A percentile compares a stretch with the other conserved stretches of the same genome.
Conservation (phyloP, 2,329 filamentous ascomycete species). For the Penicillium occitanis region DNA sequence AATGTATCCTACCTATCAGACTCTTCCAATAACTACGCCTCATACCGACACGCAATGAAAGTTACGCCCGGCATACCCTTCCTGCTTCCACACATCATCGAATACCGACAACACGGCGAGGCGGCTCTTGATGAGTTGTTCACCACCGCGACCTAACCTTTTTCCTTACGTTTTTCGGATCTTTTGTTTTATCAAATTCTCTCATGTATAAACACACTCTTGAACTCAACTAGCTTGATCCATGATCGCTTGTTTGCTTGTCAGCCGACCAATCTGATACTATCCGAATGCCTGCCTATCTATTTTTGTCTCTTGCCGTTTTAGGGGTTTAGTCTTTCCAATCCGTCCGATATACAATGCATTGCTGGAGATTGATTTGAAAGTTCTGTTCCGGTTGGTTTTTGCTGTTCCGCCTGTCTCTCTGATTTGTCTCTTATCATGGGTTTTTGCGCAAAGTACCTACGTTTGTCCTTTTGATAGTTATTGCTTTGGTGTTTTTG, state of each 20-base stretch:
- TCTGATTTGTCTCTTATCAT: background rate
- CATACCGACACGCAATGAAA: constrained; percentile 37
- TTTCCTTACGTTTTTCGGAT: background rate
- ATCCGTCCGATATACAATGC: background rate
- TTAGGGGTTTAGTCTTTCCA: background rate
- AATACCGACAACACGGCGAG: constrained; percentile 33
- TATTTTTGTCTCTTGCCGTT: background rate
- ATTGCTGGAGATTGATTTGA: background rate
- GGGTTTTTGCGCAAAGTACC: background rate
- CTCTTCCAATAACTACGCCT: constrained; percentile 35
- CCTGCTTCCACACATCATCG: constrained; percentile 38
- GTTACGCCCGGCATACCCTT: constrained; percentile 40
- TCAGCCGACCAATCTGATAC: background rate
- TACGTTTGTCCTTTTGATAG: background rate
- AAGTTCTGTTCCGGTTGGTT: background rate
- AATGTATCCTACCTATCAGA: constrained; percentile 31
- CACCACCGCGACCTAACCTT: constrained; percentile 23
- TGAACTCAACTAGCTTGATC: constrained; percentile 13
- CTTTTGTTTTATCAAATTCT: constrained; percentile 7
- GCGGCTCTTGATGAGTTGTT: constrained; percentile 31
- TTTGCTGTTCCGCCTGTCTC: background rate
- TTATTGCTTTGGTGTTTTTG: background rate
- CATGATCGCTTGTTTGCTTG: background rate
- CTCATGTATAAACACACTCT: constrained; percentile 2
- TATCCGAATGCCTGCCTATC: background rate